Conservation (phyloP, 768 basidiomycete genomes). For the Russula virescens region DNA sequence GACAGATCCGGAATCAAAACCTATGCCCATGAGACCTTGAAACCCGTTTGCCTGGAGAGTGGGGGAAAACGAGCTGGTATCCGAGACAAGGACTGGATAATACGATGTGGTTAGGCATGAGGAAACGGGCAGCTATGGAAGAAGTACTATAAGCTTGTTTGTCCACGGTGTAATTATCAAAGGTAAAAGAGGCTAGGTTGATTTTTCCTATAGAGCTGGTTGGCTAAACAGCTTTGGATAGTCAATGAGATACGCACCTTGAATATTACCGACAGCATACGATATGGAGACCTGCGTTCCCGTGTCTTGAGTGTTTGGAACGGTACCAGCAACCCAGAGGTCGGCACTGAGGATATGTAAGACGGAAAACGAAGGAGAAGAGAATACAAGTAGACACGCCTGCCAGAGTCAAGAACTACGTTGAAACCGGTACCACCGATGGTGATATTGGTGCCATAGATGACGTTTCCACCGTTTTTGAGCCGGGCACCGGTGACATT, state of each 20-base stretch:
- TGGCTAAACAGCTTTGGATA: neutral
- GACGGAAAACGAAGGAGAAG: neutral
- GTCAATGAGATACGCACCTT: constrained; percentile 38
- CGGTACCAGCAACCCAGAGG: constrained; percentile 57
- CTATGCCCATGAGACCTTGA: constrained; percentile 69
- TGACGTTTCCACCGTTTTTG: constrained; percentile 61
- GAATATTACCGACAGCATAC: constrained; percentile 65
- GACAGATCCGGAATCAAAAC: constrained; percentile 67
- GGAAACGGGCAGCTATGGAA: neutral
- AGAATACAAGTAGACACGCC: constrained; percentile 36
- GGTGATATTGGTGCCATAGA: constrained; percentile 69
- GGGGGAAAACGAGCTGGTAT: constrained; percentile 58
- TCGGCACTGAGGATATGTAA: constrained; percentile 49
- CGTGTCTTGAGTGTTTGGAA: constrained; percentile 47
- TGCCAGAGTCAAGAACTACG: constrained; percentile 74
- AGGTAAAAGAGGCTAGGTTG: constrained; percentile 44
- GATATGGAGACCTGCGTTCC: constrained; percentile 51
- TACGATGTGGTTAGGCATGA: neutral
- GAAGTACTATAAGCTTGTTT: constrained; percentile 64
- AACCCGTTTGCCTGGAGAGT: constrained; percentile 57
- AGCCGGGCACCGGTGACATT: constrained; percentile 37
- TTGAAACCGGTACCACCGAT: constrained; percentile 51
- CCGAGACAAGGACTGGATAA: constrained; percentile 51
- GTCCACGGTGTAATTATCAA: constrained; percentile 52
- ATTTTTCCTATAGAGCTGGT: constrained; percentile 42